These are phyloP conservation scores for Beauveria asiatica DNA, from an alignment of 2,329 filamentous ascomycete species.

Conservation along the genomic window DNA sequence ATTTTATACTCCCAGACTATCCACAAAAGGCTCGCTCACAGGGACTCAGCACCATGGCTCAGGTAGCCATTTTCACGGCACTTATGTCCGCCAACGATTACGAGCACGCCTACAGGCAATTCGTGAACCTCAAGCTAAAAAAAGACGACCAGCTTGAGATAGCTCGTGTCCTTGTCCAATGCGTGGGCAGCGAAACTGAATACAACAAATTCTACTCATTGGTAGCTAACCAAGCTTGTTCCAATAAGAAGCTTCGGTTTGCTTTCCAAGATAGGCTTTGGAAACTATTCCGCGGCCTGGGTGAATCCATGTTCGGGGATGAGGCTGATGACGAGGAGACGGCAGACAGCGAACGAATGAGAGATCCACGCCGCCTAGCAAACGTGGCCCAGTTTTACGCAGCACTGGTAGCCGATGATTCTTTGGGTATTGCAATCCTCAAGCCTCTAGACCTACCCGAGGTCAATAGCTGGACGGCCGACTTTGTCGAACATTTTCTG, in stretches of 20 bases:
- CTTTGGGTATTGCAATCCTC: conserved; percentile 40
- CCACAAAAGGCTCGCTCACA: conserved; percentile 66
- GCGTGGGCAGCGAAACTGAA: conserved; percentile 68
- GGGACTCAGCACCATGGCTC: conserved; percentile 78
- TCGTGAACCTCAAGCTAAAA: conserved; percentile 77
- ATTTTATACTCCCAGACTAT: conserved; percentile 55
- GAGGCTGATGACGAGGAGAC: conserved; percentile 49
- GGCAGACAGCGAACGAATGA: conserved; percentile 36
- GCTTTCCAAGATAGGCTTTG: conserved; percentile 83
- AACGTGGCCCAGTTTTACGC: conserved; percentile 49
- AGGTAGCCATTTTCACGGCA: conserved; percentile 85
- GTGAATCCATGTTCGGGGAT: conserved; percentile 67
- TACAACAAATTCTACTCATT: conserved; percentile 95
- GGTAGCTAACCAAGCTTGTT: conserved; percentile 70
- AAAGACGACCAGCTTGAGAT: conserved; percentile 81
- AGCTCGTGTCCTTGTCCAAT: conserved; percentile 79
- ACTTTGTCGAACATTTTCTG: conserved; percentile 74
- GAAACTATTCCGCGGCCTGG: conserved; percentile 76
- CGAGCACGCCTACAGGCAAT: conserved; percentile 71
- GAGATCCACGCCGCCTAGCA: conserved; percentile 41
- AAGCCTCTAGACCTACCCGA: conserved; percentile 72
- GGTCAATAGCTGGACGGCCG: conserved; percentile 64
- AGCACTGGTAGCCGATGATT: conserved; percentile 37
- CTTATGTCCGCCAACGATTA: conserved; percentile 80
- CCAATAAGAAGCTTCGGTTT: conserved; percentile 66